These are phyloP conservation scores for Parafenestella ontariensis DNA, from an alignment of 2,329 filamentous ascomycete genomes.

Conservation along the genomic window DNA sequence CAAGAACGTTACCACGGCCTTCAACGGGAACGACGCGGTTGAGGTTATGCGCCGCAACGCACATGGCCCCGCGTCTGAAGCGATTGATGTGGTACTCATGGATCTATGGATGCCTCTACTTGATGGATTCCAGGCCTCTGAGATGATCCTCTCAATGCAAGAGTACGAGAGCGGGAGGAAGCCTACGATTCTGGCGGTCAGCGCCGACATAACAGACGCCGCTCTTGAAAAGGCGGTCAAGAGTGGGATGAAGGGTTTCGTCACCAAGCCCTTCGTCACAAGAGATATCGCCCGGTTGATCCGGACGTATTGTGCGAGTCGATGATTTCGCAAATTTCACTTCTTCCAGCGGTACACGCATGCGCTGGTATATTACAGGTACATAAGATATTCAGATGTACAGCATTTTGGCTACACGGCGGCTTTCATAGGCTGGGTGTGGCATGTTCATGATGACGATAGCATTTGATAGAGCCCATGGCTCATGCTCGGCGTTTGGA, in stretches of 20 bases:
- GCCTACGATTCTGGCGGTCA: conserved; percentile 66
- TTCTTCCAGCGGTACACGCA: conserved; percentile 5
- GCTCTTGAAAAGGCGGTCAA: conserved; percentile 66
- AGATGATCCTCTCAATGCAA: conserved; percentile 64
- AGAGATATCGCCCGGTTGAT: conserved; percentile 68
- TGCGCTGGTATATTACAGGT: conserved; percentile 18
- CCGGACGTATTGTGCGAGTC: conserved; percentile 52
- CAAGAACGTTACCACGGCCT: conserved; percentile 67
- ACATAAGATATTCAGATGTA: conserved; percentile 20
- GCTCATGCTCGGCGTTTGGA: conserved; percentile 15
- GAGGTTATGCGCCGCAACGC: conserved; percentile 61
- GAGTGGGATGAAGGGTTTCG: conserved; percentile 71
- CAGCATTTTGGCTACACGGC: conserved; percentile 1
- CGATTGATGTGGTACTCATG: conserved; percentile 72
- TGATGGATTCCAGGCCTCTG: conserved; percentile 74
- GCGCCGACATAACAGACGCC: conserved; percentile 70
- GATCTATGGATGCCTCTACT: conserved; percentile 80
- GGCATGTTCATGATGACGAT: conserved; percentile 26
- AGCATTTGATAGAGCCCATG: conserved; percentile 14
- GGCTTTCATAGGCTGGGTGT: conserved; percentile 8
- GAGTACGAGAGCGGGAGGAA: conserved; percentile 39
- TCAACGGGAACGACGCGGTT: conserved; percentile 73
- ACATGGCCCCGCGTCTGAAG: conserved; percentile 27
- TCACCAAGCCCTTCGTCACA: conserved; percentile 72
- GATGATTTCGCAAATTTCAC: conserved; percentile 6